Evolutionary conservation across 2,329 filamentous ascomycete species (phyloP).

Genomic region (Colletotrichum endophyticum): DNA sequence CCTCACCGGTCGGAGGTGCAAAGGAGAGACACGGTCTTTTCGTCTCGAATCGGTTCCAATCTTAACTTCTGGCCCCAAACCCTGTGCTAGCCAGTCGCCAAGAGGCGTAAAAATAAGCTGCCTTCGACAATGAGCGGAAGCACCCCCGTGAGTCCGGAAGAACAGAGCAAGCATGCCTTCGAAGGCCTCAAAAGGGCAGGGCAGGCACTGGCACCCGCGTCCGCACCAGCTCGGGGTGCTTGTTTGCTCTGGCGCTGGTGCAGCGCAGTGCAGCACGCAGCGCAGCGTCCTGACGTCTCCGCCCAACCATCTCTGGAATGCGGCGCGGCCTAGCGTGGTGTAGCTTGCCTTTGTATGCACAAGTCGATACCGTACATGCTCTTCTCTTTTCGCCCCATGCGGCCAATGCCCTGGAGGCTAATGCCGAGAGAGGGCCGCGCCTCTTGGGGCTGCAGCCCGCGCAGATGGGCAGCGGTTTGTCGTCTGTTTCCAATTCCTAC

Average conservation of each 20-base stretch:
- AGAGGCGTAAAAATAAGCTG: conserved; percentile 2
- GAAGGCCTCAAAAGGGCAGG: not conserved
- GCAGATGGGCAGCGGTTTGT: conserved; percentile 16
- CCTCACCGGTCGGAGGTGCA: not conserved
- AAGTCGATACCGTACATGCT: conserved; percentile 3
- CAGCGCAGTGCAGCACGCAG: not conserved
- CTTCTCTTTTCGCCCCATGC: conserved; percentile 14
- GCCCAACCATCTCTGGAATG: conserved; percentile 12
- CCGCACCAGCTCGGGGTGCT: not conserved
- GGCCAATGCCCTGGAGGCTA: conserved; percentile 16
- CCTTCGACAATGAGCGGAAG: not conserved
- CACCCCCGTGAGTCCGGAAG: not conserved
- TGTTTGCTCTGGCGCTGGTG: not conserved
- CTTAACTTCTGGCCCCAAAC: not conserved
- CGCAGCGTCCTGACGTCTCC: conserved; percentile 13
- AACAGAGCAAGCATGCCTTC: not conserved
- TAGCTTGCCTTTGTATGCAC: conserved; percentile 12
- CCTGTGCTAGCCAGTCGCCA: not conserved
- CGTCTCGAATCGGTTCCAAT: not conserved
- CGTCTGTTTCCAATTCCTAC: conserved; percentile 20
- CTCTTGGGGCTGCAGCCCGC: conserved; percentile 21
- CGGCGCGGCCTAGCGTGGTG: not conserved
- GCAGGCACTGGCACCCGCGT: not conserved
- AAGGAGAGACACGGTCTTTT: not conserved
- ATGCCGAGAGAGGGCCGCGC: conserved; percentile 22